Base-by-base conservation (phyloP, 2,329 filamentous ascomycete genomes). In the Botryosphaeria dothidea region DNA sequence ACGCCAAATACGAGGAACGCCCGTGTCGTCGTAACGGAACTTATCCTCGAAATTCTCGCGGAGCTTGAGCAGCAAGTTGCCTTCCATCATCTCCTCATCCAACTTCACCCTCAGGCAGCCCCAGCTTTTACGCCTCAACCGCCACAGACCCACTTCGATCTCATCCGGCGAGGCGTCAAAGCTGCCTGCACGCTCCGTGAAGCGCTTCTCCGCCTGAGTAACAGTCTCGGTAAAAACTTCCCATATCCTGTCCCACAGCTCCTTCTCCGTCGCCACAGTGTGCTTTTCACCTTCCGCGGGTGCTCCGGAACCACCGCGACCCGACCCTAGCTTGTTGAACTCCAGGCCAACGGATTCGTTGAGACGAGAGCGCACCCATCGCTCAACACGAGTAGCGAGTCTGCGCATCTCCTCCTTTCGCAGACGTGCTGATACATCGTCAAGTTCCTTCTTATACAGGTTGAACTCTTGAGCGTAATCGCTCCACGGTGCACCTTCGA, bases 31-130 rank as follows among this genome's bases (percentile, higher is more conserved):
- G 73, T 99, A 99, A 68, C 95, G 90, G 86, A 99, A 99, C 79
- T 97, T 97, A 81, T 99, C 95, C 79, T 99, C 95, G 70, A 99
- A 99, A 81, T 97, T 98, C 78, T 99, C 95, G 38, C 95, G 88
- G 60, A 99, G 86, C 82, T 99, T 99, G 70, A 98, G 84, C 36
- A 98, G 82, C 62, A 99, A 88, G 74, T 98, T 99, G 72, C 94
- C 94, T 80, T 98, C 95, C 88, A 96, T 96, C 74, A 97, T 92
- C 79, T 99, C 95, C 74, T 99, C 95, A 38, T 98, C 94, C 67
- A 99, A 91, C 82, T 92, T 95, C 66, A 92, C 90, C 51, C 92
- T 87, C 67, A 99, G 83, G 15, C 94, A 93, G 45, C 90, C 90
- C 95, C 95, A 99, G 67, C 92, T 95, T 84, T 98, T 98, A 68